Conservation (phyloP, 73 alveolate genomes). For the Symbiodinium natans region DNA sequence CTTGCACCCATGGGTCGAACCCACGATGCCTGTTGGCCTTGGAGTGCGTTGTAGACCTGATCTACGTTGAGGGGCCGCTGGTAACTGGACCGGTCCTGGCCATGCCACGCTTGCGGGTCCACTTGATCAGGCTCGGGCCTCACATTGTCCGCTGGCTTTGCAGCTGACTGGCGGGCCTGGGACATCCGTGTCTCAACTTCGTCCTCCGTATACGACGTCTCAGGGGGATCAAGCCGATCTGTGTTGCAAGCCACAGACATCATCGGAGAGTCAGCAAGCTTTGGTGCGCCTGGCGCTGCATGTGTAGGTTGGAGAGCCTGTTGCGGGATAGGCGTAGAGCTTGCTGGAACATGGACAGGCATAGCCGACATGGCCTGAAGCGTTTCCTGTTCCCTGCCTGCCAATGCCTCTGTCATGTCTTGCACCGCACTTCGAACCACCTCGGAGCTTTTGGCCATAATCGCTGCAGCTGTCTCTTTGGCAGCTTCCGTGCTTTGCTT, state of each 20-base stretch:
- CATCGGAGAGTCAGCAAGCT: neutral
- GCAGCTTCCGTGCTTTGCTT: slow-evolving; percentile 24
- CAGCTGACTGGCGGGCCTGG: no score
- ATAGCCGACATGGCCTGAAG: neutral
- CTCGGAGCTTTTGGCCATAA: slow-evolving; percentile 39
- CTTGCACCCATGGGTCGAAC: neutral
- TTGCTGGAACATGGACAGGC: neutral
- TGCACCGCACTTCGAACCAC: neutral
- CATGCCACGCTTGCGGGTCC: neutral
- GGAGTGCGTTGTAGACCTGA: neutral
- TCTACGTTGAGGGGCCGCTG: no score
- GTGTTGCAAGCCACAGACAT: slow-evolving; percentile 12
- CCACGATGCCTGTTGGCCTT: neutral
- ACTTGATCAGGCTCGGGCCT: neutral
- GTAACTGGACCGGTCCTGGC: neutral
- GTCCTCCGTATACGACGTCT: neutral
- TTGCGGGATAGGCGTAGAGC: neutral
- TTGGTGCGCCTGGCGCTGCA: neutral
- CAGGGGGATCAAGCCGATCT: neutral
- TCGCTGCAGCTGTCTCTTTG: slow-evolving; percentile 26
- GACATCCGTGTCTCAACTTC: neutral
- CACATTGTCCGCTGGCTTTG: no score
- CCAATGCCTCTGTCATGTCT: slow-evolving; percentile 16
- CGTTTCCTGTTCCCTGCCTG: slow-evolving; percentile 14
- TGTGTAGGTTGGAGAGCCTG: neutral